Evolutionary conservation across 768 basidiomycete genomes (phyloP), one percentile per base, ranked within the genome.

Genomic region (Inosperma sp.): DNA sequence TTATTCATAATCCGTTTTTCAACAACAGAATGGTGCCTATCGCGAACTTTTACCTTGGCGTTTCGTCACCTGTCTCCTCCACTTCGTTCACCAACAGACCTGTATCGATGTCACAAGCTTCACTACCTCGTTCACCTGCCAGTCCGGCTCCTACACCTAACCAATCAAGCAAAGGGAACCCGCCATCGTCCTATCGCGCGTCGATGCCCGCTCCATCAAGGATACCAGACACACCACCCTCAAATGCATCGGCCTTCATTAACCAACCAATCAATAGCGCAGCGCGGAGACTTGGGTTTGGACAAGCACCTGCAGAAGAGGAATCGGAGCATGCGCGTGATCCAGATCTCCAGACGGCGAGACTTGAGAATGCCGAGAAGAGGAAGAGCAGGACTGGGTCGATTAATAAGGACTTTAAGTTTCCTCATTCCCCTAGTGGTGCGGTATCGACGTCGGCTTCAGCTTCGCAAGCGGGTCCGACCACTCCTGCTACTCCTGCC

Each of bases 11-110:
- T 53, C n/a, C 4, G 49, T 45, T 23, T 44, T n/a, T n/a, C n/a
- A n/a, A n/a, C n/a, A n/a, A n/a, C n/a, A 91, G 89, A 62, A 92
- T 95, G 87, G 80, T 94, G 7, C 86, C 92, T 5, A 93, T 93
- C 52, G 80, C 85, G 1, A 72, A 77, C 14, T 91, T 82, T 63
- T 92, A 92, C 61, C 82, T 92, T n/a, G 88, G 88, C 16, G 76
- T 81, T 12, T 79, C 71, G 2, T 66, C 76, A 6, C 75, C 80
- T 0, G 65, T 63, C 14, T 56, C 61, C 13, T 63, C 81, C 2
- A 66, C 73, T 1, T 68, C 74, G 16, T 65, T 65, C 65, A 68
- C 40, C 35, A 65, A 72, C 42, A 77, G 86, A 4, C 81, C 84
- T 0, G 83, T 86, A 54, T 88, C 87, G 17, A 86, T 90, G 82